A percentile compares a stretch with the other conserved stretches of the same genome.
These are phyloP conservation scores for Sanguinoderma infundibulare DNA, from an alignment of 1,284 basidiomycete genomes.

Conservation along the genomic window DNA sequence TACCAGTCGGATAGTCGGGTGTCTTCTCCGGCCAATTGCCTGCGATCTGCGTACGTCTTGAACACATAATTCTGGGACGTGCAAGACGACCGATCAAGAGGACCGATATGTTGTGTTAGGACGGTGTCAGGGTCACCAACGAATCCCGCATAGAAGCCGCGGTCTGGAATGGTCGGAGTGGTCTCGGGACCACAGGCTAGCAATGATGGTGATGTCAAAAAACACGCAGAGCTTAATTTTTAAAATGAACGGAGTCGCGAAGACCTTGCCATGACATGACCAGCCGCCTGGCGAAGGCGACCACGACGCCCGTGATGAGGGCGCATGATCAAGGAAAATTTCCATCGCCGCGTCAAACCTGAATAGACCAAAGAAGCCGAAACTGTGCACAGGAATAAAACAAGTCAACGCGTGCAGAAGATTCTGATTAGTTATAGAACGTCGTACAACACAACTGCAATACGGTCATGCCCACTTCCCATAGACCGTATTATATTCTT, in stretches of 20 bases:
- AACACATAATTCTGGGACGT: not conserved
- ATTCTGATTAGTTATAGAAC: too few relatives aligned
- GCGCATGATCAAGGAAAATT: slow-evolving; percentile 32
- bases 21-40: not conserved
- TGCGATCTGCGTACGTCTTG: not conserved
- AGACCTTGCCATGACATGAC: not conserved
- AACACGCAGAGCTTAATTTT: not conserved
- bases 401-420: too few relatives aligned
- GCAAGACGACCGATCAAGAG: not conserved
- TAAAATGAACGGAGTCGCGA: not conserved
- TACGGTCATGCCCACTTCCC: too few relatives aligned
- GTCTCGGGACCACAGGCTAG: not conserved
- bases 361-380: slow-evolving; percentile 26
- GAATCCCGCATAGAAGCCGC: not conserved
- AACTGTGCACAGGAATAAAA: too few relatives aligned
- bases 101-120: not conserved
- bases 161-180: not conserved
- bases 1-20: not conserved
- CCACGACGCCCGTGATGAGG: slow-evolving; percentile 19
- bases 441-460: too few relatives aligned
- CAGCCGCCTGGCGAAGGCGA: slow-evolving; percentile 19
- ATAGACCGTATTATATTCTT: slow-evolving; percentile 26
- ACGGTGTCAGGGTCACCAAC: not conserved
- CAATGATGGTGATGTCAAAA: not conserved
- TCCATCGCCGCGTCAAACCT: slow-evolving; percentile 31